A percentile compares a stretch with the other conserved stretches of the same genome.
Evolutionary conservation across 805 yeast genomes (phyloP).

Genomic region (Nakazawaea populi): DNA sequence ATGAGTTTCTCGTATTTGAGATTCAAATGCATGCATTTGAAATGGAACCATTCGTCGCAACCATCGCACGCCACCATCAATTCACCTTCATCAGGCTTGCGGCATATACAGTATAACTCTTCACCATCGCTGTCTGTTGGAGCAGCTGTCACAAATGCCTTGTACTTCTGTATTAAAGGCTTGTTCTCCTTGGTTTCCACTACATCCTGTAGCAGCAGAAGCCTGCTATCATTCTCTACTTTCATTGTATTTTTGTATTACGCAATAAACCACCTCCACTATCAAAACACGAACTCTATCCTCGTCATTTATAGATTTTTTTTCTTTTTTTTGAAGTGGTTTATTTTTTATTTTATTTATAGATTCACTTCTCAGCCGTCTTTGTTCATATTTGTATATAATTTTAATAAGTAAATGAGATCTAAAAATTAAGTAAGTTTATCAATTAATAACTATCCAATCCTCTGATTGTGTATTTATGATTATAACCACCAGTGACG

Average conservation of each 20-base stretch:
- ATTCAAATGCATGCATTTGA: slow-evolving; percentile 63
- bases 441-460: slow-evolving; percentile 8
- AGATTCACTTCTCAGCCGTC: not conserved
- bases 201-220: not conserved
- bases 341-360: not conserved
- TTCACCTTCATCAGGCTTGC: slow-evolving; percentile 71
- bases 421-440: no score
- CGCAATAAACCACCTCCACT: no score
- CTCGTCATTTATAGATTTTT: no score
- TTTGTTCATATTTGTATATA: not conserved
- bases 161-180: slow-evolving; percentile 21
- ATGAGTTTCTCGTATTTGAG: slow-evolving; percentile 47
- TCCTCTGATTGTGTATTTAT: slow-evolving; percentile 27
- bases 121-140: slow-evolving; percentile 46
- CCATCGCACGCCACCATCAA: slow-evolving; percentile 94
- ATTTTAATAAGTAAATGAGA: no score
- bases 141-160: slow-evolving; percentile 22
- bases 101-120: slow-evolving; percentile 71
- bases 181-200: slow-evolving; percentile 10
- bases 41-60: slow-evolving; percentile 94
- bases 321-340: no score
- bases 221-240: not conserved
- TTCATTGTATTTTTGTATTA: not conserved
- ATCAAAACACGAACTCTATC: no score
- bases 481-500: slow-evolving; percentile 29